These are phyloP conservation scores for Zizania latifolia DNA, from an alignment of 176 grass and related monocot species.

Conservation along the genomic window DNA sequence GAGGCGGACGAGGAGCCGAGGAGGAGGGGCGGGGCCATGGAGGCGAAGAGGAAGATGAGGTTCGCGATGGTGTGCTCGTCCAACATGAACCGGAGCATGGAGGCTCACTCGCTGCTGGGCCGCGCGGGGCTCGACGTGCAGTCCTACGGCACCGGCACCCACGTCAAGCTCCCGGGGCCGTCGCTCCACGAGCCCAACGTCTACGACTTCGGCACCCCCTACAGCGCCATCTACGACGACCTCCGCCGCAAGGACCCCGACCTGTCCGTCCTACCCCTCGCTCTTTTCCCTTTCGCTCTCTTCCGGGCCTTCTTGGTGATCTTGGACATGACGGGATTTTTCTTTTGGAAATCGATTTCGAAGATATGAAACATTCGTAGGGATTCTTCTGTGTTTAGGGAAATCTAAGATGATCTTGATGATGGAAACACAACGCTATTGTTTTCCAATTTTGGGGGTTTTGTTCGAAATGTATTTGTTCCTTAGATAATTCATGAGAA, in stretches of 20 bases:
- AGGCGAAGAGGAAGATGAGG: conserved; percentile 40
- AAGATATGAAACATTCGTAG: not conserved
- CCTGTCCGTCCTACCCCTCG: conserved; percentile 33
- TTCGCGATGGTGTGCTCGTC: conserved; percentile 98
- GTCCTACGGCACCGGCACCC: conserved; percentile 84
- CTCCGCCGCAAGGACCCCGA: conserved; percentile 87
- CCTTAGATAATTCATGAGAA: not conserved
- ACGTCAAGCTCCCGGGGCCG: conserved; percentile 82
- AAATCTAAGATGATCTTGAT: not conserved
- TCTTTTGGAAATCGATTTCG: not conserved
- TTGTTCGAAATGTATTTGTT: not conserved
- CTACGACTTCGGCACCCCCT: conserved; percentile 84
- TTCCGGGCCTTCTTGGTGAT: not conserved
- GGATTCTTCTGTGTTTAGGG: not conserved
- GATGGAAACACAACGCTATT: not conserved
- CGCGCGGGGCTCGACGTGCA: conserved; percentile 72
- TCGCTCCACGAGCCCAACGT: conserved; percentile 91
- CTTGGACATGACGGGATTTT: not conserved
- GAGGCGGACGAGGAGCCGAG: not conserved
- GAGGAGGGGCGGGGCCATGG: not conserved
- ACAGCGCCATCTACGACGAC: conserved; percentile 77
- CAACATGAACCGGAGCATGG: conserved; percentile 99
- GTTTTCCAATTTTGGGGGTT: not conserved
- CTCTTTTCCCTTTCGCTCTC: not conserved
- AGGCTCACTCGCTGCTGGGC: conserved; percentile 72